A percentile compares a stretch with the other conserved stretches of the same genome.
Conservation (phyloP, 345 rosid species). For the Aquilaria malaccensis region DNA sequence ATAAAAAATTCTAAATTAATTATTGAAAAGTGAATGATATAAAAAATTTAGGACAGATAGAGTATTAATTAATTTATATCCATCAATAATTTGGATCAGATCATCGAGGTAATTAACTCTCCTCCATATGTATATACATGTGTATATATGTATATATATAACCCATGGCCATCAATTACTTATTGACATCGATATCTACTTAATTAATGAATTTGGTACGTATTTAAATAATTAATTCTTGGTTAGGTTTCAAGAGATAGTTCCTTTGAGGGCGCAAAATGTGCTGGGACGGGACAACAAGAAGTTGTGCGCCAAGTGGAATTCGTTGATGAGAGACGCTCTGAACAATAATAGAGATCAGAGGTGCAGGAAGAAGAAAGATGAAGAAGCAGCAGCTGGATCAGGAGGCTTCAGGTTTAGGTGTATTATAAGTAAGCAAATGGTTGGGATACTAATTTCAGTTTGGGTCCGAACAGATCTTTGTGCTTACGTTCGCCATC, state of each 20-base stretch:
- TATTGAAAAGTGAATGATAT: no score
- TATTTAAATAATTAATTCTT: background rate
- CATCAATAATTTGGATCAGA: no score
- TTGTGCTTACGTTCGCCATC: conserved; percentile 36
- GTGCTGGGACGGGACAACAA: conserved; percentile 54
- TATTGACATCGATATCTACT: no score
- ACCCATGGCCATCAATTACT: no score
- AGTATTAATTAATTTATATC: no score
- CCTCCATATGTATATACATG: no score
- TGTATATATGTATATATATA: no score
- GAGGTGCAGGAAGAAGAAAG: background rate
- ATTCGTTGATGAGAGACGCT: conserved; percentile 50
- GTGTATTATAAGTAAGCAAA: conserved; percentile 67
- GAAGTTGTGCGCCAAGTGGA: conserved; percentile 53
- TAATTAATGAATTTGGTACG: no score
- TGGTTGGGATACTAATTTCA: conserved; percentile 69
- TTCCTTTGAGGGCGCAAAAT: conserved; percentile 57
- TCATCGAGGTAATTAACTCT: no score
- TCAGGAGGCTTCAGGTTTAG: conserved; percentile 19
- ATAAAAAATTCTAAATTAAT: no score
- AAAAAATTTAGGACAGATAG: no score
- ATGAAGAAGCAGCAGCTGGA: conserved; percentile 5
- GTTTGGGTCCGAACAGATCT: conserved; percentile 65
- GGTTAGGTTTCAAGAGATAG: conserved; percentile 71
- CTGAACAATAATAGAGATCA: conserved; percentile 31